Evolutionary conservation across 768 basidiomycete genomes (phyloP), one percentile per base, ranked within the genome.

Genomic region (Suillus bovinus): DNA sequence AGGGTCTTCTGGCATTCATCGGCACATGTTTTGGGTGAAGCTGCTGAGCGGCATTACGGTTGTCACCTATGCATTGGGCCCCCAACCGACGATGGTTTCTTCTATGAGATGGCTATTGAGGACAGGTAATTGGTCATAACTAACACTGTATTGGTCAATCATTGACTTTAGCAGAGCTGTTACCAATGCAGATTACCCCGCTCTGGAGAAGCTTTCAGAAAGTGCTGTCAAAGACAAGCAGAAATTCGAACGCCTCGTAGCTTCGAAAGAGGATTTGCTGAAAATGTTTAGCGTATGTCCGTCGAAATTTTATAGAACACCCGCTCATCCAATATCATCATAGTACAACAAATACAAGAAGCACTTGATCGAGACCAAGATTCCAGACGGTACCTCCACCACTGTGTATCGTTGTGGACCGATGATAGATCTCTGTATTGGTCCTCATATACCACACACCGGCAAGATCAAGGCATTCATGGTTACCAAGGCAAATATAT

Each of bases 1-100:
- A 90, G 89, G 69, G 97, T 99, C 9, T 99, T 99, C 81, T 99
- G 97, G 97, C 97, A 99, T 75, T 99, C 97, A 20, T 98, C 96
- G 29, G 97, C 97, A 0, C 97, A 99, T 77, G 94, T 99, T 61
- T 84, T 99, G 20, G 97, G 97, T 50, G 97, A 99, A 77, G 91
- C 96, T 60, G 87, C 94, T 46, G 97, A 99, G 77, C 85, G 91
- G 59, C 94, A 97, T 74, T 96, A 98, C 73, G 96, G 96, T 44
- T 97, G 95, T 74, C 95, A 97, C 80, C 82, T 99, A 16, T 97
- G 96, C 70, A 87, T 97, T 64, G 97, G 97, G 4, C 97, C 97
- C 17, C 97, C 97, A 27, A 94, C 95, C 2, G 94, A 96, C 33
- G 95, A 98, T 8, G 97, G 97, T 24, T 99, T 99, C 84, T 99